Evolutionary conservation across 2,329 filamentous ascomycete genomes (phyloP), one percentile per base, ranked within the genome.

Genomic region (Lachnellula occidentalis): DNA sequence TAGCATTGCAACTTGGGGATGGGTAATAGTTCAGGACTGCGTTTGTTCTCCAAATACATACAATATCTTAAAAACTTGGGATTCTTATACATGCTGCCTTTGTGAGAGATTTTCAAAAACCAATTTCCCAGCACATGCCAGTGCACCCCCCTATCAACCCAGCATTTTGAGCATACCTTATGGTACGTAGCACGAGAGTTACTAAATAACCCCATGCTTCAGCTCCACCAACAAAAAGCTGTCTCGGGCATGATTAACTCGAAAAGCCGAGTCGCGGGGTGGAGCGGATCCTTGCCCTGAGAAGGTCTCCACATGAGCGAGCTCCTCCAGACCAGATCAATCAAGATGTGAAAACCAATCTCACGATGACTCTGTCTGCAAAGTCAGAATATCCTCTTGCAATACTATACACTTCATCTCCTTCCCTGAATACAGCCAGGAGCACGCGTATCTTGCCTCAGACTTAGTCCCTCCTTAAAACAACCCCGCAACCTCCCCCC

Each of bases 261-360:
- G 51, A 48, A 55, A 51, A 37, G 39, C 60, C 60, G 62, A 63
- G 59, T 57, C 56, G 61, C 52, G 60, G 61, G 61, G 60, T 59
- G 48, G 24, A 24, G n/a, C 7, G 24, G 48, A 37, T 36, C 8
- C 54, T 51, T 46, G 57, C 48, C 45, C 27, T n/a, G 34, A 11
- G 19, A 43, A 46, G 31, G 31, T 12, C 19, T 31, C 41, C 41
- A 43, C 41, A 43, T 43, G 39, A 24, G 12, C 41, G 24, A 43
- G 41, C 41, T 22, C 19, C 41, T 22, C 19, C 19, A 43, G 15
- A 43, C 8, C 41, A 21, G 5, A 21, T 21, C 12, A 19, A 19
- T 14, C n/a, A 22, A 43, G 19, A 14, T 43, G n/a, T 19, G 12
- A 21, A 21, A 22, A 22, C 8, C 37, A 41, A 41, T 6, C 5